These are phyloP conservation scores for Syzygium malaccense DNA, from an alignment of 441 rosid species.

Conservation along the genomic window DNA sequence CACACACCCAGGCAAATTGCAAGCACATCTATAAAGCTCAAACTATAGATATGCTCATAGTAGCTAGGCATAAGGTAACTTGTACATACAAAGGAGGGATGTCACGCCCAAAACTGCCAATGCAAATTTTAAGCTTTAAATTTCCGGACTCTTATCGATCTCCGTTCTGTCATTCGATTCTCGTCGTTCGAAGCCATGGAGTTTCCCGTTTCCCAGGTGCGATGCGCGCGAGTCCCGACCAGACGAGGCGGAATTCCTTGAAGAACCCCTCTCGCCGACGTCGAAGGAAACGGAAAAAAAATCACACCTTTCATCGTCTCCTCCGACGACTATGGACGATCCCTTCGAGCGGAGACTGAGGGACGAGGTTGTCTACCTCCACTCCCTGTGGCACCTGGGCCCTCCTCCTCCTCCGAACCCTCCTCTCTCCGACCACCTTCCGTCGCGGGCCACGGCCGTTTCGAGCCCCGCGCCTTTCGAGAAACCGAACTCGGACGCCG, in stretches of 20 bases:
- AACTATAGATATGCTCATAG: too few species aligned
- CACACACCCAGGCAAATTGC: too few species aligned
- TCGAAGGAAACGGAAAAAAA: background rate
- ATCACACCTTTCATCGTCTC: background rate
- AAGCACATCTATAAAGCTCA: too few species aligned
- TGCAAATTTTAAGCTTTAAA: background rate
- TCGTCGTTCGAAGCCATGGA: background rate
- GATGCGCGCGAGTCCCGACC: background rate
- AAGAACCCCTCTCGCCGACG: background rate
- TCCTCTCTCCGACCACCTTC: background rate
- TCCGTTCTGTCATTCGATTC: background rate
- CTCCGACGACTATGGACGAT: constrained; percentile 19
- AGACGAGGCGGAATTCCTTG: background rate
- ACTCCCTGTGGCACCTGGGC: constrained; percentile 63
- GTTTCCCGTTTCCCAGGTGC: background rate
- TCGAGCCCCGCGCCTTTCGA: constrained; percentile 15
- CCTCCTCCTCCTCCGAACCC: constrained; percentile 59
- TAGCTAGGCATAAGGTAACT: background rate
- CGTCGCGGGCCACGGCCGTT: constrained; percentile 6
- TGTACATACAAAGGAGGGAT: background rate
- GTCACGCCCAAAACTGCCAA: background rate
- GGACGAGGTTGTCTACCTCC: constrained; percentile 65
- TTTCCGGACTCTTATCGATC: background rate
- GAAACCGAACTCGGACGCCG: background rate
- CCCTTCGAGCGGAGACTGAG: constrained; percentile 37